These are phyloP conservation scores for Tetraselmis striata DNA, from an alignment of 139 green algal species.

Conservation along the genomic window DNA sequence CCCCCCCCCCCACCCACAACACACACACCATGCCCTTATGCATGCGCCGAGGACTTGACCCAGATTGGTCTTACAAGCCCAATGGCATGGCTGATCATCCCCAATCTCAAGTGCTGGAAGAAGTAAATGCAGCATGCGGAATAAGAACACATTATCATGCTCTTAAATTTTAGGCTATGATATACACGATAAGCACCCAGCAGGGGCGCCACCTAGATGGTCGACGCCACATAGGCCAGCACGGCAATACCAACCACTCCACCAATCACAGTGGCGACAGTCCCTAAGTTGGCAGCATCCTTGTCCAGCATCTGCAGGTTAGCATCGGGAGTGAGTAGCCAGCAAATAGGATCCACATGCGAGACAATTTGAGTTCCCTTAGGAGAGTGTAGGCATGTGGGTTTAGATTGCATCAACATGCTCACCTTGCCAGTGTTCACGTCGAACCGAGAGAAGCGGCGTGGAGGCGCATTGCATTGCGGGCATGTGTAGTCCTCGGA, in stretches of 20 bases:
- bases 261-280: constrained; percentile 63
- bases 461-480: constrained; percentile 88
- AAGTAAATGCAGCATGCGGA: too few species aligned
- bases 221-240: constrained; percentile 53
- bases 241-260: constrained; percentile 47
- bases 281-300: constrained; percentile 52
- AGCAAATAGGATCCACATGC: neutral
- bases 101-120: too few species aligned
- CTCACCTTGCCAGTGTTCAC: constrained; percentile 60
- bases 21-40: too few species aligned
- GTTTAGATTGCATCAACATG: constrained; percentile 7
- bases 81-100: too few species aligned
- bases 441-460: constrained; percentile 88
- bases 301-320: constrained; percentile 40
- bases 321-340: neutral
- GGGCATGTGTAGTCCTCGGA: constrained; percentile 60
- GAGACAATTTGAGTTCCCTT: neutral
- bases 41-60: too few species aligned
- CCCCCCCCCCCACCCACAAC: too few species aligned
- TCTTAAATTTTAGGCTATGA: too few species aligned
- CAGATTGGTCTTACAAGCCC: too few species aligned
- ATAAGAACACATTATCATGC: too few species aligned
- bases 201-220: too few species aligned
- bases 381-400: neutral
- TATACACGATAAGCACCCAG: too few species aligned